A percentile compares a stretch with the other conserved stretches of the same genome.
phyloP scores from a whole-genome alignment of 495 filamentous ascomycete genomes.

The Hyaloscypha hepaticicola region DNA sequence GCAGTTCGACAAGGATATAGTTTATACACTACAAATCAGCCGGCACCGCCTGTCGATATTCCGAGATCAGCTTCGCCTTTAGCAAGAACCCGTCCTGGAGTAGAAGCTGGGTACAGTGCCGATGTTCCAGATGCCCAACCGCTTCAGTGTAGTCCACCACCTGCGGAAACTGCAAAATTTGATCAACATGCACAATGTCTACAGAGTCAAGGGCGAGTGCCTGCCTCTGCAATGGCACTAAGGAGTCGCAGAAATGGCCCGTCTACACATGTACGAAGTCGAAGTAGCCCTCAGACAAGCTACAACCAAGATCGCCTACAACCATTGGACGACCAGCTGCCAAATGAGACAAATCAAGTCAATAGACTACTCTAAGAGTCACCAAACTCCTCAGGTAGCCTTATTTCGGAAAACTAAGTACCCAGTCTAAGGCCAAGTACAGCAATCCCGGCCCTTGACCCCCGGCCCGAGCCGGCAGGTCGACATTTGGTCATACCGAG shows the following conservation, averaged over 20 bases:
- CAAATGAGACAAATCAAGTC: slow-evolving; percentile 2
- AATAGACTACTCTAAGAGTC: background rate
- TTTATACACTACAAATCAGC: background rate
- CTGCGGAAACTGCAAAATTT: too few relatives aligned
- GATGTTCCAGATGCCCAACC: too few relatives aligned
- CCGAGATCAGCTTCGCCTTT: slow-evolving; percentile 2
- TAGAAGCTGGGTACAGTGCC: background rate
- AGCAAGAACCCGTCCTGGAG: background rate
- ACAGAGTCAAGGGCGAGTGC: background rate
- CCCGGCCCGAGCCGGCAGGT: background rate
- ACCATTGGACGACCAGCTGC: slow-evolving; percentile 7
- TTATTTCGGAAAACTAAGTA: slow-evolving; percentile 1
- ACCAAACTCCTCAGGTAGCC: background rate
- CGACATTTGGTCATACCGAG: background rate
- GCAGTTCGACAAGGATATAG: slow-evolving; percentile 1
- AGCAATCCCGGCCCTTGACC: background rate
- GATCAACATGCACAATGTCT: too few relatives aligned
- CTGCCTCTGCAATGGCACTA: background rate
- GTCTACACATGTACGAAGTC: slow-evolving; percentile 1
- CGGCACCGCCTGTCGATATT: background rate
- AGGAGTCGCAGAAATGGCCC: background rate
- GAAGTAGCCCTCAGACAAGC: background rate
- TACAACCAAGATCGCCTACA: background rate
- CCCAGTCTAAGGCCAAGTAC: slow-evolving; percentile 5
- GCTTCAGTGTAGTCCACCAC: too few relatives aligned